A percentile compares a stretch with the other conserved stretches of the same genome.
Conservation (phyloP, 768 basidiomycete genomes). For the Mycena maculata region DNA sequence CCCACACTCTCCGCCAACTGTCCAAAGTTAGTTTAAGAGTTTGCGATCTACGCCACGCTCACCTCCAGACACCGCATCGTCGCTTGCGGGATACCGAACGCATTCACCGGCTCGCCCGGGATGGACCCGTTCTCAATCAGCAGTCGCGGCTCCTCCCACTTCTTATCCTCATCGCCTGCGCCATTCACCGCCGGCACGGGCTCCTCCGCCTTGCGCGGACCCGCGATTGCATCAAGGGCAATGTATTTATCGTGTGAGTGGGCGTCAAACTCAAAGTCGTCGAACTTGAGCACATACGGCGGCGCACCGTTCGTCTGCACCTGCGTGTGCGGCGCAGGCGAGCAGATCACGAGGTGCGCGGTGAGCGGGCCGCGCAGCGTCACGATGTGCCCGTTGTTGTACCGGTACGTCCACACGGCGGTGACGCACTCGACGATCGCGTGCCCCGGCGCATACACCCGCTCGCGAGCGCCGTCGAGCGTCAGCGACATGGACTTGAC, state of each 20-base stretch:
- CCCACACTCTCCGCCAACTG: conserved; percentile 86
- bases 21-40: conserved; percentile 23
- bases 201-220: conserved; percentile 56
- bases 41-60: conserved; percentile 34
- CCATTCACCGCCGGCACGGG: conserved; percentile 40
- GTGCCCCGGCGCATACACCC: conserved; percentile 57
- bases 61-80: conserved; percentile 92
- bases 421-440: conserved; percentile 76
- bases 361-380: conserved; percentile 81
- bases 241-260: conserved; percentile 80
- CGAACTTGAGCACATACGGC: conserved; percentile 67
- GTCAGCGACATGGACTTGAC: conserved; percentile 87
- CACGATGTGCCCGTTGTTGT: conserved; percentile 82
- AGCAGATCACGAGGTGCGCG: conserved; percentile 65
- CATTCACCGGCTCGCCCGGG: conserved; percentile 87
- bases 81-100: conserved; percentile 89
- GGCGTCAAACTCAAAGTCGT: conserved; percentile 80
- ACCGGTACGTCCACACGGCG: conserved; percentile 87
- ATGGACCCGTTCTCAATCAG: conserved; percentile 71
- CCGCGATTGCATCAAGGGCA: conserved; percentile 69
- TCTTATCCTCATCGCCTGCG: conserved; percentile 60
- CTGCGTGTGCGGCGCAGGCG: conserved; percentile 44
- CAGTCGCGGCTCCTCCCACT: conserved; percentile 75
- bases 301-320: conserved; percentile 36
- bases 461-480: conserved; percentile 82